A percentile compares a stretch with the other conserved stretches of the same genome.
Conservation (phyloP, 495 filamentous ascomycete species). For the Xylaria nigripes region DNA sequence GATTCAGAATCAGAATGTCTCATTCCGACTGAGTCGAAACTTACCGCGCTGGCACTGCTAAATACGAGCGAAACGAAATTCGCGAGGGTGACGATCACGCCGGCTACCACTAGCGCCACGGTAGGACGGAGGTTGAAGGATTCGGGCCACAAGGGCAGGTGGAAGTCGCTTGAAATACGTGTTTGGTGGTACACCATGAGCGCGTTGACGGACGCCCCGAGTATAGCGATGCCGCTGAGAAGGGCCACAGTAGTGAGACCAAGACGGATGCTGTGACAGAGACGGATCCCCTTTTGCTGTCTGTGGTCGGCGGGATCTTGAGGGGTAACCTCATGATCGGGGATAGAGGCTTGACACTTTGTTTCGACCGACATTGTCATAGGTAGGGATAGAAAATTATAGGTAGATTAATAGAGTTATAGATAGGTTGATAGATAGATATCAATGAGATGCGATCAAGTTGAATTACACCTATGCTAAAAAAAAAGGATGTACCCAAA, state of each 20-base stretch:
- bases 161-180: constrained; percentile 32
- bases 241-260: constrained; percentile 42
- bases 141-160: constrained; percentile 44
- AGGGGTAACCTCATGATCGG: constrained; percentile 34
- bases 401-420: not conserved
- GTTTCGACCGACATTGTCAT: constrained; percentile 22
- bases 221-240: constrained; percentile 39
- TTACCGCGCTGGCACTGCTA: constrained; percentile 33
- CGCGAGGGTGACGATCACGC: constrained; percentile 34
- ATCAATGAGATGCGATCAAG: not conserved
- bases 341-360: constrained; percentile 15
- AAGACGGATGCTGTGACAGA: constrained; percentile 34
- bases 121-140: constrained; percentile 45
- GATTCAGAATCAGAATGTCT: not conserved
- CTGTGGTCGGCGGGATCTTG: constrained; percentile 29
- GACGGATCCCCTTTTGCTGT: constrained; percentile 27
- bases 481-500: not conserved
- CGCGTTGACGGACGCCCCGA: constrained; percentile 42
- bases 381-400: not conserved
- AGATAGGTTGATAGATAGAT: constrained; percentile 3
- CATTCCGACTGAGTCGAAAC: constrained; percentile 5
- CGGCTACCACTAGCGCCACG: constrained; percentile 39
- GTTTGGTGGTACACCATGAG: constrained; percentile 43
- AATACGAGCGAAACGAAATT: constrained; percentile 37
- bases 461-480: not conserved